Evolutionary conservation across 495 filamentous ascomycete species (phyloP).

Genomic region (Penicillium angulare): DNA sequence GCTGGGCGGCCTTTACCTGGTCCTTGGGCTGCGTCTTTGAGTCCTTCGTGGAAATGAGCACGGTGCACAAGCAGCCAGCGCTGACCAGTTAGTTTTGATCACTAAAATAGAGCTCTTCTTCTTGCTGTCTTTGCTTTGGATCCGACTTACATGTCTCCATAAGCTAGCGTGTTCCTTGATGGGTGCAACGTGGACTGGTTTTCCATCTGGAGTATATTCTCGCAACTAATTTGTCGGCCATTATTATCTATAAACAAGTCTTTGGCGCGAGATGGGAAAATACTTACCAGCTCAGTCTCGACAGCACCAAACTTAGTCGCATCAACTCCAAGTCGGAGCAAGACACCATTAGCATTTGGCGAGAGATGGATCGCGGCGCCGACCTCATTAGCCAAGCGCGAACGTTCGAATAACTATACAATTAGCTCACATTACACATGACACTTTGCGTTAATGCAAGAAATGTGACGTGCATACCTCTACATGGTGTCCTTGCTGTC

Average conservation of each 20-base stretch:
- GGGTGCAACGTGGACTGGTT: slow-evolving; percentile 30
- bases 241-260: no score
- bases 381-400: slow-evolving; percentile 50
- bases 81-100: slow-evolving; percentile 13
- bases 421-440: background rate
- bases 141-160: slow-evolving; percentile 39
- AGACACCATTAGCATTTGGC: slow-evolving; percentile 52
- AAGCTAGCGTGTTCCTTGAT: slow-evolving; percentile 29
- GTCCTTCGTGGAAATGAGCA: slow-evolving; percentile 45
- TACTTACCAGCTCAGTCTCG: slow-evolving; percentile 27
- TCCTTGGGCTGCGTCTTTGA: slow-evolving; percentile 43
- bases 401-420: slow-evolving; percentile 52
- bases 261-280: no score
- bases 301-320: slow-evolving; percentile 34
- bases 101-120: no score
- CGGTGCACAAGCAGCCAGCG: slow-evolving; percentile 55
- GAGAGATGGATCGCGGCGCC: slow-evolving; percentile 56
- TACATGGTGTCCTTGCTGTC: slow-evolving; percentile 54
- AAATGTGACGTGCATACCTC: slow-evolving; percentile 24
- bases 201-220: slow-evolving; percentile 30
- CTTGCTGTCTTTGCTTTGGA: background rate
- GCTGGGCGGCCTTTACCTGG: slow-evolving; percentile 40
- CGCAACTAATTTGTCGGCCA: slow-evolving; percentile 23
- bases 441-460: background rate
- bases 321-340: slow-evolving; percentile 44